Evolutionary conservation across 23 red algal genomes (phyloP).

Genomic region (Gracilaria gracilis): DNA sequence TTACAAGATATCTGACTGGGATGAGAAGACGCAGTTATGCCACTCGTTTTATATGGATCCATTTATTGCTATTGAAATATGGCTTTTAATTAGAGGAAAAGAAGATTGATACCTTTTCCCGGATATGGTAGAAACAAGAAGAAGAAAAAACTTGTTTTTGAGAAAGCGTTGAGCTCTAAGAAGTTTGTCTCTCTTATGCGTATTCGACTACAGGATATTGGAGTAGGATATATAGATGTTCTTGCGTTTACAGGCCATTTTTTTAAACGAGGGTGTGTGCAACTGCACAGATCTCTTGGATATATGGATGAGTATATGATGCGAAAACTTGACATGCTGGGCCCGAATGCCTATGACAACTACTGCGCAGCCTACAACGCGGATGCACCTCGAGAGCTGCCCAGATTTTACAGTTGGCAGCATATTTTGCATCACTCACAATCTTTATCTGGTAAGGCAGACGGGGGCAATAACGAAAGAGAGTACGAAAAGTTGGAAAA

Average conservation of each 20-base stretch:
- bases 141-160: no score
- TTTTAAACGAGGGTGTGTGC: not conserved
- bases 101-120: not conserved
- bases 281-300: not conserved
- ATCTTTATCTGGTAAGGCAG: not conserved
- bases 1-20: slow-evolving; percentile 21
- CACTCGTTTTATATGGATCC: slow-evolving; percentile 20
- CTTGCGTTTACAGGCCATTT: not conserved
- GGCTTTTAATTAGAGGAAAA: not conserved
- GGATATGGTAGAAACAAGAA: no score
- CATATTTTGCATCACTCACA: slow-evolving; percentile 23
- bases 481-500: not conserved
- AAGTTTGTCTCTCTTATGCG: no score
- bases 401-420: slow-evolving; percentile 9
- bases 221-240: slow-evolving; percentile 16
- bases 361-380: slow-evolving; percentile 53
- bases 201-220: no score
- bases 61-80: slow-evolving; percentile 2
- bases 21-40: not conserved
- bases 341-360: slow-evolving; percentile 14
- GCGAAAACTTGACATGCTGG: slow-evolving; percentile 33
- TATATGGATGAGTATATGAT: not conserved
- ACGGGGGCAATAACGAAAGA: not conserved
- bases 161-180: no score
- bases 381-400: slow-evolving; percentile 10